Evolutionary conservation across 2,329 filamentous ascomycete species (phyloP).

Genomic region (Pyricularia pennisetigena): DNA sequence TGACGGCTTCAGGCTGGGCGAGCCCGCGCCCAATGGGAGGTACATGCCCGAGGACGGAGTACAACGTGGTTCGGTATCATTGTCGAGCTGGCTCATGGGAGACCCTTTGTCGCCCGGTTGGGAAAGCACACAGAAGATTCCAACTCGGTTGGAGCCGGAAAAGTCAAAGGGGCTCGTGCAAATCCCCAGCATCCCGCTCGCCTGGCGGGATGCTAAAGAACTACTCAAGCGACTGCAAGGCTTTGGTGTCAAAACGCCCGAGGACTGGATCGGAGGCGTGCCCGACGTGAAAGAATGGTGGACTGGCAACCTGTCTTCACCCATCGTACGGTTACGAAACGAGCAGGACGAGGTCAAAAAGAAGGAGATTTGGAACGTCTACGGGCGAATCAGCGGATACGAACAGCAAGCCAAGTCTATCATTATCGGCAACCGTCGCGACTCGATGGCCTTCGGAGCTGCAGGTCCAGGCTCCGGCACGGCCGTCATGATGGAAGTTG

Average conservation of each 20-base stretch:
- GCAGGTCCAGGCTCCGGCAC: slow-evolving; percentile 81
- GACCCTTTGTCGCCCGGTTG: slow-evolving; percentile 89
- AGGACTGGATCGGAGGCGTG: slow-evolving; percentile 68
- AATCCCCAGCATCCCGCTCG: slow-evolving; percentile 83
- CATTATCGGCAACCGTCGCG: slow-evolving; percentile 86
- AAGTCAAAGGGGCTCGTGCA: slow-evolving; percentile 64
- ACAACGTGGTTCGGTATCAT: slow-evolving; percentile 61
- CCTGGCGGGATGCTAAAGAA: slow-evolving; percentile 80
- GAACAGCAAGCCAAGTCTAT: slow-evolving; percentile 73
- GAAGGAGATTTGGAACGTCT: slow-evolving; percentile 86
- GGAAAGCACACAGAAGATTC: slow-evolving; percentile 55
- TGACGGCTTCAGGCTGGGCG: slow-evolving; percentile 67
- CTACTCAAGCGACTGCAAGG: slow-evolving; percentile 69
- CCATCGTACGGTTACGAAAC: slow-evolving; percentile 74
- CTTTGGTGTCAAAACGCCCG: slow-evolving; percentile 57
- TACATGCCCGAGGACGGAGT: slow-evolving; percentile 29
- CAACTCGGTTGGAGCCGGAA: slow-evolving; percentile 54
- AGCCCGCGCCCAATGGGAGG: slow-evolving; percentile 66
- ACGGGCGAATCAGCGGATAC: slow-evolving; percentile 73
- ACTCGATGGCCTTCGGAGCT: slow-evolving; percentile 85
- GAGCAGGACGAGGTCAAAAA: slow-evolving; percentile 73
- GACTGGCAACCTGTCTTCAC: slow-evolving; percentile 68
- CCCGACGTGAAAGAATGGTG: slow-evolving; percentile 72
- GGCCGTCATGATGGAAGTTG: slow-evolving; percentile 82
- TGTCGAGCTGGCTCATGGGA: slow-evolving; percentile 82